phyloP scores from a whole-genome alignment of 768 basidiomycete species.

The Cantharellus cinnabarinus region DNA sequence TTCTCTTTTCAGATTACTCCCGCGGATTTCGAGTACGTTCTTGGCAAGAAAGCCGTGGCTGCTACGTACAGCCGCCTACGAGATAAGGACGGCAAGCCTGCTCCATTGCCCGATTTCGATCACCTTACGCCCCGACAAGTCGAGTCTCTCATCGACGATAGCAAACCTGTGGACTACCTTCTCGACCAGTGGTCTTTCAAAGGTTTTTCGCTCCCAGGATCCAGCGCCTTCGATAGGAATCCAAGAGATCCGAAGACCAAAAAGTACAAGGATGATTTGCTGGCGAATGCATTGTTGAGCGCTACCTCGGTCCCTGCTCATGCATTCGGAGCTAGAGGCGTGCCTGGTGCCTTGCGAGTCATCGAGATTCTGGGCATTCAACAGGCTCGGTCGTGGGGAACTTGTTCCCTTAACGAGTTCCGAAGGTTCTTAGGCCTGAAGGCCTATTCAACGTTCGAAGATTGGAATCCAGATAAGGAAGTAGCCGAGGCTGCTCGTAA shows the following conservation, averaged over 20 bases:
- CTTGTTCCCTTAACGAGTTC: conserved; percentile 36
- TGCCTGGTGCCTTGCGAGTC: conserved; percentile 15
- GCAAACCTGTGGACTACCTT: conserved; percentile 15
- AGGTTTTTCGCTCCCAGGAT: too few relatives aligned
- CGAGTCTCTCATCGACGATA: background rate
- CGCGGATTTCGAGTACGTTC: conserved; percentile 10
- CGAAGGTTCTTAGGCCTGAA: conserved; percentile 19
- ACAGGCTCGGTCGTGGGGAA: conserved; percentile 45
- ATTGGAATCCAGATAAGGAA: conserved; percentile 19
- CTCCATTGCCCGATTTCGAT: background rate
- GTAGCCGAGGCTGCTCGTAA: conserved; percentile 29
- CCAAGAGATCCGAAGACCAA: background rate
- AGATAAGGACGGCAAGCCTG: conserved; percentile 16
- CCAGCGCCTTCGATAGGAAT: background rate
- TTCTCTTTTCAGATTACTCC: conserved; percentile 30
- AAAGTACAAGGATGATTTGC: conserved; percentile 2
- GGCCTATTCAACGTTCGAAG: conserved; percentile 12
- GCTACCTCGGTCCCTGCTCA: conserved; percentile 7
- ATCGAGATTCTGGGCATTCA: conserved; percentile 52
- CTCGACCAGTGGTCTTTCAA: conserved; percentile 28
- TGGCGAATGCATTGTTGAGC: conserved; percentile 6
- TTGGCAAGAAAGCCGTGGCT: conserved; percentile 57
- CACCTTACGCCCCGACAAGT: background rate
- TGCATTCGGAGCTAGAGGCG: conserved; percentile 6
- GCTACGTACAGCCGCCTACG: conserved; percentile 48